Evolutionary conservation across 192 early-diverging fungal genomes (phyloP).

Genomic region (Coemansia asiatica): DNA sequence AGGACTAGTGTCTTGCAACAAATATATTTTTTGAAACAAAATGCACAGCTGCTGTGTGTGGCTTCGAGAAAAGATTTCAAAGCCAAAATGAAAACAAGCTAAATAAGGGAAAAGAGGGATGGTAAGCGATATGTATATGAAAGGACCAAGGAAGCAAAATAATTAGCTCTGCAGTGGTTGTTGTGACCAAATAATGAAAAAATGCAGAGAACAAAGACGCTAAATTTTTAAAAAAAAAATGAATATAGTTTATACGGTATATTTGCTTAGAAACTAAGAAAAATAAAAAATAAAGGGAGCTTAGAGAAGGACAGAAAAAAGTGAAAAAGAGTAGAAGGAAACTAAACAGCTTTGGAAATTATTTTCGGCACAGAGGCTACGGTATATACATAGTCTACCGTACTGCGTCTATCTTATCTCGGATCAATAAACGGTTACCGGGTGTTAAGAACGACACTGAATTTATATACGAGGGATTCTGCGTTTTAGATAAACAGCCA

Average conservation of each 20-base stretch:
- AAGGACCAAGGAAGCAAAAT: conserved; percentile 10
- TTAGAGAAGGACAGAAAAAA: background rate
- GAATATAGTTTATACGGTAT: background rate
- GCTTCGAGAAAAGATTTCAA: conserved; percentile 10
- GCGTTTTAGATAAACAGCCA: background rate
- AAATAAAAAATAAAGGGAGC: background rate
- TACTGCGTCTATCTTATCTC: background rate
- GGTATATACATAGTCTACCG: background rate
- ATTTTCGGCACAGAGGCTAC: background rate
- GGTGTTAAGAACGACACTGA: background rate
- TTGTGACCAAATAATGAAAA: background rate
- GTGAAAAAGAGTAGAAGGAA: background rate
- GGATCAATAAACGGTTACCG: background rate
- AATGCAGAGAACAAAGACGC: background rate
- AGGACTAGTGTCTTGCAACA: background rate
- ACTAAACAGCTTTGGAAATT: background rate
- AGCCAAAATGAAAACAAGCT: background rate
- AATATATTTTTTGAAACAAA: background rate
- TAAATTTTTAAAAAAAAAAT: background rate
- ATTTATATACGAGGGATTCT: background rate
- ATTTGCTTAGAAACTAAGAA: background rate
- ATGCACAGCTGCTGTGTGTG: conserved; percentile 7
- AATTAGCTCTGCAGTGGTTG: conserved; percentile 2
- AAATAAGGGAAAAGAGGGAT: conserved; percentile 14
- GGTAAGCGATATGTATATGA: background rate